A percentile compares a stretch with the other conserved stretches of the same genome.
phyloP scores from a whole-genome alignment of 306 rosid genomes.

The Mimosa pudica region DNA sequence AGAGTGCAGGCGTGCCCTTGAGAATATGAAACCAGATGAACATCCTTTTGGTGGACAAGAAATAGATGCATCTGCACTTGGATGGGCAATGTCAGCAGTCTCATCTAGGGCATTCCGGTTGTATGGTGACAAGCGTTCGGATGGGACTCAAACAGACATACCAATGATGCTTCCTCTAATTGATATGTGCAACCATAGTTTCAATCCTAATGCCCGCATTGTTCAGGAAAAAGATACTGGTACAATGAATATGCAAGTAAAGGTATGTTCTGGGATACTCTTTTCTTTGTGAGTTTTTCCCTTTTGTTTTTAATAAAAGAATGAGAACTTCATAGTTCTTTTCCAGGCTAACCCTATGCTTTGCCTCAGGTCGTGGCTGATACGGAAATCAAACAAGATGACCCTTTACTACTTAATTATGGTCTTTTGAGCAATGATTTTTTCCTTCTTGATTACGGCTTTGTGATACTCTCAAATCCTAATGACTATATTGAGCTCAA shows the following conservation, averaged over 20 bases:
- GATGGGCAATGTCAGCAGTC: conserved; percentile 99
- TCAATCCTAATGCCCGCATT: conserved; percentile 73
- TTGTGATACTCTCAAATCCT: conserved; percentile 80
- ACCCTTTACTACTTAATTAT: conserved; percentile 70
- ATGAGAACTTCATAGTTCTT: conserved; percentile 19
- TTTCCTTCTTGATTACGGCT: conserved; percentile 89
- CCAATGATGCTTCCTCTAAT: conserved; percentile 98
- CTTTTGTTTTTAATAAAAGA: conserved; percentile 18
- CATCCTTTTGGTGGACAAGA: conserved; percentile 86
- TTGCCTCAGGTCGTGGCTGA: conserved; percentile 84
- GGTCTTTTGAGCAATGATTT: conserved; percentile 83
- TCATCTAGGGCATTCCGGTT: conserved; percentile 89
- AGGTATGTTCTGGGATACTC: conserved; percentile 46
- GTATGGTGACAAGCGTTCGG: conserved; percentile 58
- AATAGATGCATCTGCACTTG: conserved; percentile 89
- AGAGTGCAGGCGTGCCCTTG: conserved; percentile 60
- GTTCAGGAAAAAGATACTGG: conserved; percentile 73
- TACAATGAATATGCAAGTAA: conserved; percentile 59
- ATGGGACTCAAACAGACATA: conserved; percentile 46
- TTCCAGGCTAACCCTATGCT: conserved; percentile 30
- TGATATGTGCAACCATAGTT: conserved; percentile 98
- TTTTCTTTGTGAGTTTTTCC: conserved; percentile 1
- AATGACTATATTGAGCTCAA: conserved; percentile 78
- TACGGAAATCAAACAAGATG: conserved; percentile 60
- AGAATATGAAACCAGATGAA: conserved; percentile 48